A percentile compares a stretch with the other conserved stretches of the same genome.
These are phyloP conservation scores for Alternaria novae-zelandiae DNA, from an alignment of 2,329 filamentous ascomycete species.

Conservation along the genomic window DNA sequence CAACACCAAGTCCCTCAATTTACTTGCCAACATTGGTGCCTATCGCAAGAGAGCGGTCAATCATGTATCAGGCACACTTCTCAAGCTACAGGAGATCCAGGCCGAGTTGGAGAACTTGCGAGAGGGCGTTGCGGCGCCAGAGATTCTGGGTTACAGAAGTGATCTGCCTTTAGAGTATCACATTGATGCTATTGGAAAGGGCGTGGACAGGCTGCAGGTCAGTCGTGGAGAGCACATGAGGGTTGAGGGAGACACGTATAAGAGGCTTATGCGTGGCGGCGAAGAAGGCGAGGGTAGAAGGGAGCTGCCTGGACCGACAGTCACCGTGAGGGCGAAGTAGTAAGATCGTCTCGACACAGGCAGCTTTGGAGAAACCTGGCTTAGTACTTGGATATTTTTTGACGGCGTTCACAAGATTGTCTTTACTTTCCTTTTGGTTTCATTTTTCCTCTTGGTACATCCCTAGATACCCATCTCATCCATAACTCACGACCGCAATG, in stretches of 20 bases:
- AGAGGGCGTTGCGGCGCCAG: conserved; percentile 72
- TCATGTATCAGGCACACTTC: conserved; percentile 72
- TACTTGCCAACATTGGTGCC: conserved; percentile 69
- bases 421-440: neutral
- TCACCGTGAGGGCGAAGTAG: conserved; percentile 21
- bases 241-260: conserved; percentile 61
- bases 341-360: neutral
- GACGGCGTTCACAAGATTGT: neutral
- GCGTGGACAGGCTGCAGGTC: conserved; percentile 73
- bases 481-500: neutral
- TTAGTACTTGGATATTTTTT: neutral
- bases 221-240: conserved; percentile 66
- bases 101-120: conserved; percentile 73
- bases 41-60: conserved; percentile 71
- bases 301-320: conserved; percentile 21
- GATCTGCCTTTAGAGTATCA: conserved; percentile 73
- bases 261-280: conserved; percentile 24
- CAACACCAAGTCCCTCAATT: conserved; percentile 66
- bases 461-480: conserved; percentile 9
- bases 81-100: conserved; percentile 77
- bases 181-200: conserved; percentile 74
- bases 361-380: neutral
- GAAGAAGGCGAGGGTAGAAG: conserved; percentile 11
- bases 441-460: neutral
- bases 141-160: conserved; percentile 60